Base-by-base conservation (phyloP, 345 rosid species). In the Populus ilicifolia region DNA sequence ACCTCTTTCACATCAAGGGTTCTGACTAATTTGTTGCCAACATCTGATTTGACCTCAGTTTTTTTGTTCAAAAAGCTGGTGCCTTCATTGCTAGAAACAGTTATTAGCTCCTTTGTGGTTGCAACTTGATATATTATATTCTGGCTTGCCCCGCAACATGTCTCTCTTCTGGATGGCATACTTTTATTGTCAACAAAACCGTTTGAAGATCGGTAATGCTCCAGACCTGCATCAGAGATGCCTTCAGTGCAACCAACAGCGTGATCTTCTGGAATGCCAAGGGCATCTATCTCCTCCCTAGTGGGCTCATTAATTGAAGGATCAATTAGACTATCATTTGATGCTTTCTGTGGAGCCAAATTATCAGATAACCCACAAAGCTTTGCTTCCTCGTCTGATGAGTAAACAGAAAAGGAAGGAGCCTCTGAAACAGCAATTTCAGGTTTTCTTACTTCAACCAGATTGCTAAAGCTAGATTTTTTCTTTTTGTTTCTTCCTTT, bases 401-500 rank as follows among this genome's bases (percentile, higher is more conserved):
- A 75, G 72, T 46, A 61, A 74, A 62, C 30, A 74, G 85, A 50
- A 25, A 69, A 20, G 61, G 85, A 78, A 4, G 81, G 78, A 71
- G 81, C 80, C 77, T 85, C 84, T 36, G 74, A 46, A 72, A 82
- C 84, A 18, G 85, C 38, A 39, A 72, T 79, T 77, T 87, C 80
- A n/a, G 78, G 73, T 71, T 83, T 84, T 75, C 61, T 82, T 52
- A 78, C 70, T 76, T 80, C 89, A 73, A 65, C 73, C 16, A 88
- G 67, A 80, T 56, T 69, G 52, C 79, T 87, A 66, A 75, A 70
- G 79, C 77, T 71, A 73, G 89, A 70, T 70, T 63, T 84, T 83
- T 82, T 88, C 48, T 81, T 90, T 80, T 85, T 93, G 72, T 70
- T 88, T 86, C 85, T 94, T 75, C 82, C 90, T 82, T 84, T 95